Conservation (phyloP, 805 yeast genomes). For the Yarrowia sp. region DNA sequence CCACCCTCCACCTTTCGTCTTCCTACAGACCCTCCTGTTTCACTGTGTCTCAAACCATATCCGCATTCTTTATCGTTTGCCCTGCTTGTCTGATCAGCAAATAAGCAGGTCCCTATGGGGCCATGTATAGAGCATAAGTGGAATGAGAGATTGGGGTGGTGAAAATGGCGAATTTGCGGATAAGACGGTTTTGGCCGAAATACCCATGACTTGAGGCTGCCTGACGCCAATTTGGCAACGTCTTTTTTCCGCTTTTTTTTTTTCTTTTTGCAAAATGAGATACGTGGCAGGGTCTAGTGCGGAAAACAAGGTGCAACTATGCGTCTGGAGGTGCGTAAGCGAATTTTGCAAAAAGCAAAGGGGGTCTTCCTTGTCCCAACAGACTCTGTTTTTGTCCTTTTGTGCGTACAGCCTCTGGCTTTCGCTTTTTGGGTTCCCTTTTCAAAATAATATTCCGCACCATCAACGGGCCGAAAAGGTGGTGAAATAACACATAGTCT, state of each 20-base stretch:
- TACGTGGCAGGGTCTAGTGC: slow-evolving; percentile 15
- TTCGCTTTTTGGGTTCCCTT: slow-evolving; percentile 11
- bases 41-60: slow-evolving; percentile 2
- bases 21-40: too few relatives aligned
- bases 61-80: slow-evolving; percentile 16
- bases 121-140: neutral
- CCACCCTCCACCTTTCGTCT: too few relatives aligned
- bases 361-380: neutral
- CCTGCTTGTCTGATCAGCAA: slow-evolving; percentile 24
- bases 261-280: too few relatives aligned
- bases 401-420: too few relatives aligned
- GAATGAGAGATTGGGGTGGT: too few relatives aligned
- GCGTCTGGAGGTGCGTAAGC: slow-evolving; percentile 7
- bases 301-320: neutral
- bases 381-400: neutral
- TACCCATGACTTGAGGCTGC: too few relatives aligned
- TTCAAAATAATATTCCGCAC: slow-evolving; percentile 13
- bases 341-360: neutral
- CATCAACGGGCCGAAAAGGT: slow-evolving; percentile 20
- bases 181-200: too few relatives aligned
- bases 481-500: too few relatives aligned
- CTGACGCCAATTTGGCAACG: too few relatives aligned
- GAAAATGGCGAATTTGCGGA: neutral
- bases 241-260: too few relatives aligned
- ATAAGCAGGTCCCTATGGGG: slow-evolving; percentile 18